Conservation (phyloP, 176 grass and related monocot genomes). For the Puccinellia tenuiflora region DNA sequence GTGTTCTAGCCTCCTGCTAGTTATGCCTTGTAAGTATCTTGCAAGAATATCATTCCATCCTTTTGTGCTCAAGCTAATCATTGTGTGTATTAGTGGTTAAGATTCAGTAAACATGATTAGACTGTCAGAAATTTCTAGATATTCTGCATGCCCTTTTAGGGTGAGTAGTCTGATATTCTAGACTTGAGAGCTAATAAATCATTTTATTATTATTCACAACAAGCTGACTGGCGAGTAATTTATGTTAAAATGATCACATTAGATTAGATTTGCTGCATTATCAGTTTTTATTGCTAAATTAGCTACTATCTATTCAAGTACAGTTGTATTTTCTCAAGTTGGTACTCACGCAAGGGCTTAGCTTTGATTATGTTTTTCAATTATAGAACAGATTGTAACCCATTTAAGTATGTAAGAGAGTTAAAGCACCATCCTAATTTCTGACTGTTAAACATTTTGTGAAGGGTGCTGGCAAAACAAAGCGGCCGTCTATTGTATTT, state of each 20-base stretch:
- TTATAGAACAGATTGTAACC: not conserved
- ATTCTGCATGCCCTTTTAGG: not conserved
- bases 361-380: not conserved
- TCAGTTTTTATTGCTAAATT: not conserved
- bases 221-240: not conserved
- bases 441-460: constrained; percentile 24
- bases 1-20: not conserved
- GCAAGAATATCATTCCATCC: not conserved
- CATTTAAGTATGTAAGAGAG: not conserved
- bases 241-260: not conserved
- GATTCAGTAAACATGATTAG: not conserved
- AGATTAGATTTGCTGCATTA: not conserved
- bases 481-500: constrained; percentile 68
- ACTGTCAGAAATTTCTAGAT: not conserved
- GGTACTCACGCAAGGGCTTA: not conserved
- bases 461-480: constrained; percentile 58
- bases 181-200: not conserved
- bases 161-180: not conserved
- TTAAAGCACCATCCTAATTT: not conserved
- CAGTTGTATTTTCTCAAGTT: not conserved
- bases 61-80: not conserved
- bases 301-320: not conserved
- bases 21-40: not conserved
- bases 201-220: not conserved
- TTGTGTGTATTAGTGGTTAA: not conserved